Conservation (phyloP, 75 land plant genomes). For the Cryptomeria japonica region DNA sequence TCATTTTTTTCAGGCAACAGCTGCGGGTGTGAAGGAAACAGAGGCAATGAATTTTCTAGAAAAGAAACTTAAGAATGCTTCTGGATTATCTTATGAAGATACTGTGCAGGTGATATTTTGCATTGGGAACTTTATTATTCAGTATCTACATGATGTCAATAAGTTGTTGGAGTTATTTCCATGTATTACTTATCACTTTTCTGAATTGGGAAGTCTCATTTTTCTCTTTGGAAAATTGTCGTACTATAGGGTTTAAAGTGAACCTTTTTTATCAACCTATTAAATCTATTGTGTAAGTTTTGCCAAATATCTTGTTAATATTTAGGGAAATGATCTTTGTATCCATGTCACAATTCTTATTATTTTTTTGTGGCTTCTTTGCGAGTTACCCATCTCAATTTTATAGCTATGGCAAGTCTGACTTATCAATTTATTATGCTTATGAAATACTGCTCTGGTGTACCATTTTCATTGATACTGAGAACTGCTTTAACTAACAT, state of each 20-base stretch:
- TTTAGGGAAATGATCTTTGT: neutral
- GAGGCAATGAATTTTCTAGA: constrained; percentile 93
- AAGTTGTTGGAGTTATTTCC: neutral
- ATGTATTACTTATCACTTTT: neutral
- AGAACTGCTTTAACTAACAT: neutral
- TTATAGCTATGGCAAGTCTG: neutral
- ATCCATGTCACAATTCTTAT: neutral
- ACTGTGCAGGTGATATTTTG: constrained; percentile 76
- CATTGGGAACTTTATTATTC: neutral
- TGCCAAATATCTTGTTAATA: constrained; percentile 1
- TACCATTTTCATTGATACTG: neutral
- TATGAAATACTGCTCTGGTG: neutral
- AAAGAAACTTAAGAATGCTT: constrained; percentile 93
- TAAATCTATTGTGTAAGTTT: neutral
- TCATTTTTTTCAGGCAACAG: constrained; percentile 66
- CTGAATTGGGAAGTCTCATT: too few relatives aligned
- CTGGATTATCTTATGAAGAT: constrained; percentile 81
- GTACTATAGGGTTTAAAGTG: neutral
- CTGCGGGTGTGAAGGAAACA: constrained; percentile 89
- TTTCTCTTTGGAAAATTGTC: neutral
- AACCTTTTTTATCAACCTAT: neutral
- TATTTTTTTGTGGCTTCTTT: neutral
- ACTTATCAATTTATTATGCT: neutral
- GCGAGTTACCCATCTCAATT: neutral
- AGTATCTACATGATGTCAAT: neutral